phyloP scores from a whole-genome alignment of 352 stramenopile species.

The Phytophthora podocarpi region DNA sequence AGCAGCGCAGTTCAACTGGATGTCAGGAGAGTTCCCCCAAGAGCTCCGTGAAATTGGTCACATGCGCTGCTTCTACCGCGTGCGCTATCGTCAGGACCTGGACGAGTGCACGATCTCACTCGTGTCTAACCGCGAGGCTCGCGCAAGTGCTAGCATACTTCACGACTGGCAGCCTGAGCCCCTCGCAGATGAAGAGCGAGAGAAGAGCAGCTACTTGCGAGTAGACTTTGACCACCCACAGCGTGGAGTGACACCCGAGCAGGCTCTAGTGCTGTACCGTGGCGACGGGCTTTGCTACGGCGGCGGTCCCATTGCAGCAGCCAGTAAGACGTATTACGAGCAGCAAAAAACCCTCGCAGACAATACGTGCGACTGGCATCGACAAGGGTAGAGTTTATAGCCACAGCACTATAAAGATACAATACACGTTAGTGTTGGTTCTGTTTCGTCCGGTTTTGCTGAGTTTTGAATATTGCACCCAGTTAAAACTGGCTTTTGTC shows the following conservation, averaged over 20 bases:
- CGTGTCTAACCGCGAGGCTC: constrained; percentile 45
- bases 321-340: constrained; percentile 75
- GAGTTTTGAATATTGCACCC: too few relatives aligned
- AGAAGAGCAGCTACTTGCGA: constrained; percentile 43
- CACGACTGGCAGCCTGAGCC: constrained; percentile 52
- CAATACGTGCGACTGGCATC: constrained; percentile 63
- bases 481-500: too few relatives aligned
- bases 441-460: too few relatives aligned
- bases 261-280: constrained; percentile 88
- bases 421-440: too few relatives aligned
- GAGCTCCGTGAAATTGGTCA: constrained; percentile 44
- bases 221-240: constrained; percentile 86
- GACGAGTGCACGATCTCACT: constrained; percentile 70
- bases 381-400: constrained; percentile 20
- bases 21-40: constrained; percentile 53
- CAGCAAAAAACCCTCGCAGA: constrained; percentile 46
- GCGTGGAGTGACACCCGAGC: constrained; percentile 81
- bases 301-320: constrained; percentile 69
- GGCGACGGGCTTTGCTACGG: constrained; percentile 82
- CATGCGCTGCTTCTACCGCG: constrained; percentile 77
- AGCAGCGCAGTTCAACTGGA: constrained; percentile 90
- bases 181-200: constrained; percentile 3
- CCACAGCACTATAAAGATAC: too few relatives aligned
- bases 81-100: constrained; percentile 82
- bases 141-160: constrained; percentile 40